Evolutionary conservation across 1,139 yeast species (phyloP).

Genomic region (Magnusiomyces fungicola): DNA sequence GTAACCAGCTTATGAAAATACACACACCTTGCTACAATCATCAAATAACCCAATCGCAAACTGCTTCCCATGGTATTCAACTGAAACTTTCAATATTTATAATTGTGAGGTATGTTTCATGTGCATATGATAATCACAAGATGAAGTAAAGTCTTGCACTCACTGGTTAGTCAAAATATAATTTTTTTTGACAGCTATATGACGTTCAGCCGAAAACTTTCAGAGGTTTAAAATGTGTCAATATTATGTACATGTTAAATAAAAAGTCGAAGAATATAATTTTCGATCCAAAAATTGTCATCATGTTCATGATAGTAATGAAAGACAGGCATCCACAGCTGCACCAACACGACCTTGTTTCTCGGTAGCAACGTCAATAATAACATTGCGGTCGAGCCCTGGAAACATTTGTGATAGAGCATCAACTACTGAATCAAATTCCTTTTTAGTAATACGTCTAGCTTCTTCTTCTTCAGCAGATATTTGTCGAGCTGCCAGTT

Average conservation of each 20-base stretch:
- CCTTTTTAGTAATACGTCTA: constrained; percentile 33
- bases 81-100: too few species aligned
- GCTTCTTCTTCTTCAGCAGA: constrained; percentile 36
- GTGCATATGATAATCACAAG: too few species aligned
- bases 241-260: background rate
- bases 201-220: background rate
- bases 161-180: background rate
- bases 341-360: constrained; percentile 65
- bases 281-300: too few species aligned
- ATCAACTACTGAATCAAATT: constrained; percentile 38
- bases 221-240: background rate
- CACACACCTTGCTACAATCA: too few species aligned
- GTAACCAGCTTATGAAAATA: too few species aligned
- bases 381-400: constrained; percentile 54
- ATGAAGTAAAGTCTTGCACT: background rate
- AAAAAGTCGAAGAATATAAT: too few species aligned
- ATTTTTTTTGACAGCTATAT: background rate
- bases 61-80: too few species aligned
- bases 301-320: constrained; percentile 24
- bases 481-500: constrained; percentile 34
- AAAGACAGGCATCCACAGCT: constrained; percentile 59
- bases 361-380: constrained; percentile 62
- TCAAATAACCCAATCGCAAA: too few species aligned
- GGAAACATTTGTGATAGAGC: constrained; percentile 72
- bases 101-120: too few species aligned